phyloP scores from a whole-genome alignment of 768 basidiomycete species.

The Cantharellus cinnabarinus region DNA sequence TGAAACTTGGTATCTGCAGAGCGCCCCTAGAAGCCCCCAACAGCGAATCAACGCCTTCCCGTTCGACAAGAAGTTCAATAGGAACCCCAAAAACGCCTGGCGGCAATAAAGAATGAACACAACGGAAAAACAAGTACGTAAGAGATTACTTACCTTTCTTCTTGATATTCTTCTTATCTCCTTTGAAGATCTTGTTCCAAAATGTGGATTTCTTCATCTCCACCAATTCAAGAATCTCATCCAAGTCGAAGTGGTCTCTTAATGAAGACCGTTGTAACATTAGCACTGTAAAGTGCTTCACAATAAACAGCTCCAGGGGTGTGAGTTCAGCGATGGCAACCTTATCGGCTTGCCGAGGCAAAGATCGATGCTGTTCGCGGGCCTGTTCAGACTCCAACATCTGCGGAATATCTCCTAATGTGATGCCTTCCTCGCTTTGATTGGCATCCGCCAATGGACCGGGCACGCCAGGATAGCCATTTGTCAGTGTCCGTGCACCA shows the following conservation, averaged over 20 bases:
- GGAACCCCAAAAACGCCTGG: constrained; percentile 85
- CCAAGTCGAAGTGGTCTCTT: constrained; percentile 67
- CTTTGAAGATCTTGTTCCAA: constrained; percentile 91
- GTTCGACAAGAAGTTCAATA: constrained; percentile 78
- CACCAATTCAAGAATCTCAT: constrained; percentile 83
- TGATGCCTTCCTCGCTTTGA: constrained; percentile 58
- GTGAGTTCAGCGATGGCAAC: constrained; percentile 73
- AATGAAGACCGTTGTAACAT: constrained; percentile 59
- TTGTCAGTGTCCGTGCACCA: neutral
- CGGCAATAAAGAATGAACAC: neutral
- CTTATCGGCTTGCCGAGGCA: constrained; percentile 55
- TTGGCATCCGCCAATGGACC: neutral
- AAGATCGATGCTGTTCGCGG: constrained; percentile 65
- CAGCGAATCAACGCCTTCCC: constrained; percentile 88
- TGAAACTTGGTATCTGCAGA: constrained; percentile 84
- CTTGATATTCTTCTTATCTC: constrained; percentile 65
- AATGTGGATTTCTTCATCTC: constrained; percentile 85
- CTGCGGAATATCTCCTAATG: constrained; percentile 85
- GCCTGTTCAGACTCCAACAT: constrained; percentile 84
- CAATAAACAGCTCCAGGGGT: constrained; percentile 67
- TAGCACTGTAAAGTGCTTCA: constrained; percentile 80
- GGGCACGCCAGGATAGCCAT: neutral
- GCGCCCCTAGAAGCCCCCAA: constrained; percentile 73
- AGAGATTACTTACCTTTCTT: constrained; percentile 22
- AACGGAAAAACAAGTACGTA: neutral